Base-by-base conservation (phyloP, 83 land plant species). In the Larix sibirica region DNA sequence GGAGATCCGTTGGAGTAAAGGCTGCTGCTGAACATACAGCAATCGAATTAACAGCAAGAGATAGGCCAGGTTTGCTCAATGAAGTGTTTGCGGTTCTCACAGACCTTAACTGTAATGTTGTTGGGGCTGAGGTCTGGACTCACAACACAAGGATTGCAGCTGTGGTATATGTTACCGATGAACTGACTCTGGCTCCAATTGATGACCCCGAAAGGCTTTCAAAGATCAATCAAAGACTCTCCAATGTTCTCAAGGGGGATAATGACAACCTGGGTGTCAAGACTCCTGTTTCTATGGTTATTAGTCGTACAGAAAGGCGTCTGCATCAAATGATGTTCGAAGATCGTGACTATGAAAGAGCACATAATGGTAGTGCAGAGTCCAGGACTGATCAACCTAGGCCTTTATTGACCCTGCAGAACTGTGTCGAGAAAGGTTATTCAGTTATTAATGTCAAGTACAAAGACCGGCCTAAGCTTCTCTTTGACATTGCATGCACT, bases 401-500 rank as follows among this genome's bases (percentile, higher is more conserved):
- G 74, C 88, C 88, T 61, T 36, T 81, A 58, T 83, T 87, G n/a
- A 82, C 84, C 26, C 66, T 86, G n/a, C 75, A 75, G 26, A 84
- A 89, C 74, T 86, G 86, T 17, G 31, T 17, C 56, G 89, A 89
- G 31, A 89, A 89, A 83, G 90, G 89, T 47, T 89, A 86, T 50
- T 89, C 89, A 14, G 89, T 89, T 44, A 83, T 89, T 12, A 89
- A 81, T 23, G 68, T 89, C 61, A 42, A 87, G 70, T 83, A 86
- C 50, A 66, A 61, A 58, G 89, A 89, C 82, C 18, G 86, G 21
- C 89, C 86, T 40, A 89, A 89, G 83, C 82, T 89, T 81, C 74
- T 89, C 3, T 89, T 89, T 79, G 90, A 89, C 77, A 86, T 84
- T 3, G 73, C 86, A 40, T 89, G 90, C 78, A 89, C 90, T 21